These are phyloP conservation scores for Chloromonas sp. DNA, from an alignment of 163 green algal genomes.

Conservation along the genomic window DNA sequence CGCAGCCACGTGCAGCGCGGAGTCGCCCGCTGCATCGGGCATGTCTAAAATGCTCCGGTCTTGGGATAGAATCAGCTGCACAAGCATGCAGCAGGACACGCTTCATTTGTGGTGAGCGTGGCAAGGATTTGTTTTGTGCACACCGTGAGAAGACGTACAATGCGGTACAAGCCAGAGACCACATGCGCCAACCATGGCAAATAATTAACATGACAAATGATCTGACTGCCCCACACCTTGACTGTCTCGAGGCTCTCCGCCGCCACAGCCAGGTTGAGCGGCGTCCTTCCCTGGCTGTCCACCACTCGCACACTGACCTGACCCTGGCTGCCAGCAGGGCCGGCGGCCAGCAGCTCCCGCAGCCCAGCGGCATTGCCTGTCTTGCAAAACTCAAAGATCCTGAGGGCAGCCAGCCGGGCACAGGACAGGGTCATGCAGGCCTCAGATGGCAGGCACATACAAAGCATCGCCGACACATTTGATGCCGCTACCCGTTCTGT, in stretches of 20 bases:
- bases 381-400: conserved; percentile 32
- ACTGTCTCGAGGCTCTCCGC: conserved; percentile 27
- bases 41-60: conserved; percentile 27
- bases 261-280: conserved; percentile 41
- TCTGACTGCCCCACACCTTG: conserved; percentile 18
- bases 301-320: conserved; percentile 33
- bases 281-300: conserved; percentile 41
- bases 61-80: conserved; percentile 31
- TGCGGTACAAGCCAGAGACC: too few relatives aligned
- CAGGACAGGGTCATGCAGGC: too few relatives aligned
- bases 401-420: neutral
- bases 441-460: too few relatives aligned
- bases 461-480: too few relatives aligned
- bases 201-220: too few relatives aligned
- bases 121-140: neutral
- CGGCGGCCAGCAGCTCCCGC: conserved; percentile 27
- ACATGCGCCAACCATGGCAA: too few relatives aligned
- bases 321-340: conserved; percentile 17
- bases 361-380: conserved; percentile 42
- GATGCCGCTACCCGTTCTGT: too few relatives aligned
- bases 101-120: neutral
- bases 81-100: neutral
- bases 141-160: neutral
- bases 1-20: conserved; percentile 29
- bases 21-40: conserved; percentile 28